A percentile compares a stretch with the other conserved stretches of the same genome.
Conservation (phyloP, 306 rosid genomes). For the Vachellia collinsii region DNA sequence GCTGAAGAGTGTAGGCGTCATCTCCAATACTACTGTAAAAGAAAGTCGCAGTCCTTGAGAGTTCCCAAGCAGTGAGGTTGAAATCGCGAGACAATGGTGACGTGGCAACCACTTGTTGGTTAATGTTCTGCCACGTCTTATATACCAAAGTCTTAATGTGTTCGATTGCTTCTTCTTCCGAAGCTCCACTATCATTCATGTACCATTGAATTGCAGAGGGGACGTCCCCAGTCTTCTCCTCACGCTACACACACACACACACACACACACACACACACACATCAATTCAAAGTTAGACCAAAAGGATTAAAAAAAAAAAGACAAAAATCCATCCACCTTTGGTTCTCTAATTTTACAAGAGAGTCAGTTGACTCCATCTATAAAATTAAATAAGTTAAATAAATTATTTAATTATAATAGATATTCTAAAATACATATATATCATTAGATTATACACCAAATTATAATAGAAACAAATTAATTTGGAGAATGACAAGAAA, state of each 20-base stretch:
- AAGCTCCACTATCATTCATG: neutral
- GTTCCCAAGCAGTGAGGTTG: neutral
- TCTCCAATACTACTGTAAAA: neutral
- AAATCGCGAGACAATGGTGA: neutral
- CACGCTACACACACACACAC: neutral
- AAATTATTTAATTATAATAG: too few relatives aligned
- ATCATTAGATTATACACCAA: too few relatives aligned
- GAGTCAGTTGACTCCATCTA: too few relatives aligned
- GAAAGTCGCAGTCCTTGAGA: neutral
- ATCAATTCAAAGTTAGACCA: too few relatives aligned
- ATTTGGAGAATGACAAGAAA: too few relatives aligned
- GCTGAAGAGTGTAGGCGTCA: neutral
- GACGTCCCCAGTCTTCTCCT: neutral
- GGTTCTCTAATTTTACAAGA: too few relatives aligned
- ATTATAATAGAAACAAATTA: too few relatives aligned
- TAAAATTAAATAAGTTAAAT: too few relatives aligned
- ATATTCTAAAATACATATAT: too few relatives aligned
- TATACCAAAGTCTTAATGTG: neutral
- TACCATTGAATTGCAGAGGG: neutral
- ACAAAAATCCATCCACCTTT: too few relatives aligned
- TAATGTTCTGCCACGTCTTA: neutral
- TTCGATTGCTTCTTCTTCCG: neutral
- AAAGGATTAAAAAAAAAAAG: too few relatives aligned
- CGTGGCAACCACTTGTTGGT: neutral
- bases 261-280: neutral